Base-by-base conservation (phyloP, 1,139 yeast species). In the Hemisphaericaspora xylanilytica region DNA sequence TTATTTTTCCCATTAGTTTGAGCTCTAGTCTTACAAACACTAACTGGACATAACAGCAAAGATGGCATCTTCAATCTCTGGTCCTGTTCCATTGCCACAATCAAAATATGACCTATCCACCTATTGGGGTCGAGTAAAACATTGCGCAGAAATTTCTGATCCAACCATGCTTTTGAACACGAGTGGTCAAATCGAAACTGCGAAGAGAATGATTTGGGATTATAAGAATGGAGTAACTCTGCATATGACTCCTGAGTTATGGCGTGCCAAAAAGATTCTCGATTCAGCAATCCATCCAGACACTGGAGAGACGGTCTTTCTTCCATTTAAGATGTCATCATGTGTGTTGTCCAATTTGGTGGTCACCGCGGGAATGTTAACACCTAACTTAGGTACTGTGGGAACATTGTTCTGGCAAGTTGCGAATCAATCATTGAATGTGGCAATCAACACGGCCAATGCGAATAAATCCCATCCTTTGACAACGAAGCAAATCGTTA, bases 331-430 rank as follows among this genome's bases (percentile, higher is more conserved):
- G 63, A 92, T 92, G 98, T 89, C 97, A 14, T 84, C 94, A 26
- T 88, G 94, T 67, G 98, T 92, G 15, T 70, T 92, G 42, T 87
- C 96, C 11, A 92, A 92, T 62, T 68, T 92, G 62, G 92, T 92
- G 18, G 97, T 92, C 36, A 92, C 98, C 10, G 90, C 87, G 3
- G 98, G 98, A 50, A 92, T 92, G 98, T 75, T 92, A 53, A 90
- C 97, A 1, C 98, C 98, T 5, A 86, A 86, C 45, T 63, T 92
- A 56, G 95, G 95, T 11, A 82, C 92, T 9, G 80, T 77, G 0
- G 98, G 98, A 20, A 90, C 97, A 0, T 61, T 89, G 22, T 89
- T 92, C 63, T 92, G 98, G 98, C 98, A 92, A 65, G 80, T 92
- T 58, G 95, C 97, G 21, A 92, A 92, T 65, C 99, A 92, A 66